Conservation (phyloP, 768 basidiomycete species). For the Boletus patriciae region DNA sequence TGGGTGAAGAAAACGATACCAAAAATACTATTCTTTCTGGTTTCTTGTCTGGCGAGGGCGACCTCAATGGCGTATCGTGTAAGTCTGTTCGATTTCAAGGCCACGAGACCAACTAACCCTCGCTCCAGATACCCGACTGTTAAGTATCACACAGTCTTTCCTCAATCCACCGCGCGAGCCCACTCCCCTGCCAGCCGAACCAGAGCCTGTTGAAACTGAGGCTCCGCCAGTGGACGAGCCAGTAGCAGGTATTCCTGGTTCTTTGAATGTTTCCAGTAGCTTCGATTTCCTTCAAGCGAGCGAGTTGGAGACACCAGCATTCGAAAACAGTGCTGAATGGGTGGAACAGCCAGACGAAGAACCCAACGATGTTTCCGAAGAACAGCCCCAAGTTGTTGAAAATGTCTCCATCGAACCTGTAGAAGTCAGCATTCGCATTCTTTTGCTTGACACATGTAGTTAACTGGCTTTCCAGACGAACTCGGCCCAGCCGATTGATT, state of each 20-base stretch:
- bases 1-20: constrained; percentile 52
- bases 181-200: constrained; percentile 35
- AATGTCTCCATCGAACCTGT: constrained; percentile 15
- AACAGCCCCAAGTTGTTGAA: constrained; percentile 15
- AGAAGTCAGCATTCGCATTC: constrained; percentile 33
- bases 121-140: constrained; percentile 57
- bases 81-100: constrained; percentile 23
- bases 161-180: constrained; percentile 47
- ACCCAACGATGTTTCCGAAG: constrained; percentile 14
- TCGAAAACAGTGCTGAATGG: constrained; percentile 58
- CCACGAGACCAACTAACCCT: constrained; percentile 8
- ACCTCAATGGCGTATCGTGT: constrained; percentile 66
- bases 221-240: constrained; percentile 25
- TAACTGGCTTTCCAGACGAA: constrained; percentile 14
- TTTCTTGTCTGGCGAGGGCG: constrained; percentile 57
- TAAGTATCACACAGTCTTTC: constrained; percentile 55
- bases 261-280: constrained; percentile 46
- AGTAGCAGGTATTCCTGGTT: constrained; percentile 44
- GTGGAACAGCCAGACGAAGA: constrained; percentile 48
- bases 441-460: not conserved
- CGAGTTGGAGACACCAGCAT: constrained; percentile 60
- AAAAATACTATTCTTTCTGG: constrained; percentile 55
- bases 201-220: constrained; percentile 34
- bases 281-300: constrained; percentile 84
- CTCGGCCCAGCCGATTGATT: constrained; percentile 56